Evolutionary conservation across 2,329 filamentous ascomycete species (phyloP), one percentile per base, ranked within the genome.

Genomic region (Ascochyta rabiei): DNA sequence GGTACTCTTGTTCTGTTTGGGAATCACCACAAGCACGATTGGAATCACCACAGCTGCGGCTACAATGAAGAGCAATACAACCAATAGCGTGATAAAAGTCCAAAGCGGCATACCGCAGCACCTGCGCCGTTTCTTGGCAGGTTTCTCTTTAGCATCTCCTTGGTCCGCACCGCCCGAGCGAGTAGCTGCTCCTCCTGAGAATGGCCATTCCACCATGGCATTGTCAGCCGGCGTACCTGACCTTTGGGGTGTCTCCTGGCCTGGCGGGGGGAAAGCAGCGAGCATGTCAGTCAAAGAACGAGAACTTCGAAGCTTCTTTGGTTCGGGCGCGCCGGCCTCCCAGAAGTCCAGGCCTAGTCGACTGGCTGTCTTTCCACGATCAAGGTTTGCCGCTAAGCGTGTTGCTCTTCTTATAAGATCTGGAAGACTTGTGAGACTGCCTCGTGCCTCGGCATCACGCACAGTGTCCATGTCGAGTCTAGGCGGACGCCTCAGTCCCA

Each of bases 321-420:
- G 70, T 16, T 75, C 71, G 2, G 66, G 64, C 6, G 63, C 71
- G 19, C 69, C 73, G 34, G 66, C 63, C 55, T 77, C 74, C 64
- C 76, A 83, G 76, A 75, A 82, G 64, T 78, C 74, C 61, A 84
- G 73, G 16, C 81, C 82, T 6, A 85, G 64, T 52, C 82, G 78
- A 67, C 85, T 87, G 12, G 85, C 85, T 18, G 86, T 87, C 61
- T 78, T 88, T 12, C 93, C 93, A 61, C 87, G 87, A 67, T 98
- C 93, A 54, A 99, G 87, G 75, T 96, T 92, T 0, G 90, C 86
- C 15, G 93, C 93, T 33, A 98, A 79, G 61, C 86, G 86, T 0
- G 93, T 98, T 10, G 95, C 95, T 64, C 95, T 86, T 67, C 86
- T 84, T 63, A 99, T 98, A 56, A 99, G 79, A 72, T 98, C 95